phyloP scores from a whole-genome alignment of 257 asterid genomes.

The Rubia yunnanensis region DNA sequence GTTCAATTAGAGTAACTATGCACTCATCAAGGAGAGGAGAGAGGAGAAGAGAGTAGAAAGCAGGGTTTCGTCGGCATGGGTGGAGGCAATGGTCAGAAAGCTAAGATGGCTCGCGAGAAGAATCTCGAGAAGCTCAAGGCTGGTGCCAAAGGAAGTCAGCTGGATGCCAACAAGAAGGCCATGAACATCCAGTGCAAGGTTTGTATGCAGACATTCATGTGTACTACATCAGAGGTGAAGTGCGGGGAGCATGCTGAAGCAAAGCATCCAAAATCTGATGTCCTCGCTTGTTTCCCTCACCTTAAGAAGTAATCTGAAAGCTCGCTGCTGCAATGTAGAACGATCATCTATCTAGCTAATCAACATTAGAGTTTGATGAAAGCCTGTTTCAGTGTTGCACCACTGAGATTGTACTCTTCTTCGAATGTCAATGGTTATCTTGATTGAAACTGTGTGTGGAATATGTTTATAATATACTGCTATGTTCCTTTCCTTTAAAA shows the following conservation, averaged over 20 bases:
- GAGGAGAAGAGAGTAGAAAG: slow-evolving; percentile 1
- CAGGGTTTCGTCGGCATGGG: slow-evolving; percentile 45
- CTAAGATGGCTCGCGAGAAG: slow-evolving; percentile 89
- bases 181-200: slow-evolving; percentile 86
- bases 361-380: slow-evolving; percentile 27
- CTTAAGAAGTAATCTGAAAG: slow-evolving; percentile 43
- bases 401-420: slow-evolving; percentile 29
- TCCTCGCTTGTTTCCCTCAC: slow-evolving; percentile 63
- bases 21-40: too few species aligned
- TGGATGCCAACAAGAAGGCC: slow-evolving; percentile 77
- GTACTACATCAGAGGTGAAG: slow-evolving; percentile 91
- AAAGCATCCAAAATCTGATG: slow-evolving; percentile 75
- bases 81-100: slow-evolving; percentile 76
- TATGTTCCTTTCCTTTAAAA: background rate
- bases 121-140: slow-evolving; percentile 61
- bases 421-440: slow-evolving; percentile 33
- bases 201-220: slow-evolving; percentile 86
- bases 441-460: slow-evolving; percentile 30
- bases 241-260: slow-evolving; percentile 96
- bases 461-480: slow-evolving; percentile 20
- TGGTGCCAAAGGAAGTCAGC: slow-evolving; percentile 67
- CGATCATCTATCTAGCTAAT: slow-evolving; percentile 19
- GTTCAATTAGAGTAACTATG: too few species aligned
- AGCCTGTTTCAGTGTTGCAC: slow-evolving; percentile 24
- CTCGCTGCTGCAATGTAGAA: too few species aligned